Evolutionary conservation across 768 basidiomycete species (phyloP).

Genomic region (Lactifluus pinguis): DNA sequence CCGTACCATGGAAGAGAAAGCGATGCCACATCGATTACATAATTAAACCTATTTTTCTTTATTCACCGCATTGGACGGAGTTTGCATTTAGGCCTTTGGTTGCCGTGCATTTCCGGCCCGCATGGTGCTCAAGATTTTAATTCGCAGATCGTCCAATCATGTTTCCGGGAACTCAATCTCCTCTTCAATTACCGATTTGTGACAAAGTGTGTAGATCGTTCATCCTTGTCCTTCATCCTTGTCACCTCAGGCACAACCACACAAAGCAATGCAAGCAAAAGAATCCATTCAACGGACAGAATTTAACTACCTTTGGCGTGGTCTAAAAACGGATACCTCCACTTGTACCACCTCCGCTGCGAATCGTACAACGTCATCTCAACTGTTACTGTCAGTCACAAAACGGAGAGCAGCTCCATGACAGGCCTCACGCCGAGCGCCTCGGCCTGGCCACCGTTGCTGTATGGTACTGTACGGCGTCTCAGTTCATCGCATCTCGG

Average conservation of each 20-base stretch:
- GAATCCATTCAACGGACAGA: no score
- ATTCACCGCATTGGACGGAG: no score
- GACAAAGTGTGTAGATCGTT: background rate
- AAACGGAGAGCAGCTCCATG: background rate
- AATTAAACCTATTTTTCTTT: no score
- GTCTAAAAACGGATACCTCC: background rate
- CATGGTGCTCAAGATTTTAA: no score
- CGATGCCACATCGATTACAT: no score
- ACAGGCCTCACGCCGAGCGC: background rate
- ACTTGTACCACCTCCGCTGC: background rate
- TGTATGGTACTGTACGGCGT: no score
- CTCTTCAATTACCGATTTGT: background rate
- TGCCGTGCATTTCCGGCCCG: no score
- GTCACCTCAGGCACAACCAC: no score
- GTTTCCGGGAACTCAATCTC: background rate
- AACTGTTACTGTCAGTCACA: constrained; percentile 5
- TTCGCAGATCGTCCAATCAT: no score
- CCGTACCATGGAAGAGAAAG: constrained; percentile 24
- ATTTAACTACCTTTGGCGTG: background rate
- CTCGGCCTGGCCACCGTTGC: background rate
- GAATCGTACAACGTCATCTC: constrained; percentile 2
- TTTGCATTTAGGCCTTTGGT: no score
- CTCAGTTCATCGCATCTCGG: background rate
- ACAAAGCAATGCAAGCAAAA: background rate
- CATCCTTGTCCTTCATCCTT: no score